phyloP scores from a whole-genome alignment of 805 yeast genomes.

The Maudiozyma turicensis region DNA sequence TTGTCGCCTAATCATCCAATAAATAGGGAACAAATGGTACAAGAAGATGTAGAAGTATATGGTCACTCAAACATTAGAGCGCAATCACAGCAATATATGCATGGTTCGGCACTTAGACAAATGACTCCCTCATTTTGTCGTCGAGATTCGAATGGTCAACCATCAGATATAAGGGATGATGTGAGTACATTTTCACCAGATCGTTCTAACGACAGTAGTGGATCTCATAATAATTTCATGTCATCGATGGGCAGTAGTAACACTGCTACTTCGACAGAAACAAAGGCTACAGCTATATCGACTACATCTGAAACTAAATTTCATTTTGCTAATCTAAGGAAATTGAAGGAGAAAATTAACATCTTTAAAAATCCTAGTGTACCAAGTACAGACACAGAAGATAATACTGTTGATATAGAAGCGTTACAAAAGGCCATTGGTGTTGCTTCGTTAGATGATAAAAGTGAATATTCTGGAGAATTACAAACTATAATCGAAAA shows the following conservation, averaged over 20 bases:
- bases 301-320: conserved; percentile 26
- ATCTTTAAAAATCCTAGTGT: conserved; percentile 26
- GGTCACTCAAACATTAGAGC: conserved; percentile 20
- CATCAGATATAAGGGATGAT: neutral
- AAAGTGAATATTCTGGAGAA: conserved; percentile 3
- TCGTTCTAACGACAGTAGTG: neutral
- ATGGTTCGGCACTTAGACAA: conserved; percentile 23
- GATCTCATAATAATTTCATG: conserved; percentile 8
- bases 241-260: conserved; percentile 20
- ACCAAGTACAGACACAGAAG: conserved; percentile 8
- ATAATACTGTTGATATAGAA: conserved; percentile 24
- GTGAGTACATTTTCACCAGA: conserved; percentile 1
- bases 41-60: conserved; percentile 11
- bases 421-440: conserved; percentile 32
- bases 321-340: conserved; percentile 28
- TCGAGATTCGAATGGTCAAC: neutral
- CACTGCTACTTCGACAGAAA: conserved; percentile 16
- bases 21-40: neutral
- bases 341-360: conserved; percentile 27
- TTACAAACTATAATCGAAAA: neutral
- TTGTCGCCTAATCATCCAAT: neutral
- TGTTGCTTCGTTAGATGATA: conserved; percentile 14
- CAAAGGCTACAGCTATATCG: conserved; percentile 16
- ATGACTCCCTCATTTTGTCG: conserved; percentile 13
- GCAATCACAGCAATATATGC: conserved; percentile 11